These are phyloP conservation scores for Gnaphalium uliginosum DNA, from an alignment of 129 eudicot genomes.

Conservation along the genomic window DNA sequence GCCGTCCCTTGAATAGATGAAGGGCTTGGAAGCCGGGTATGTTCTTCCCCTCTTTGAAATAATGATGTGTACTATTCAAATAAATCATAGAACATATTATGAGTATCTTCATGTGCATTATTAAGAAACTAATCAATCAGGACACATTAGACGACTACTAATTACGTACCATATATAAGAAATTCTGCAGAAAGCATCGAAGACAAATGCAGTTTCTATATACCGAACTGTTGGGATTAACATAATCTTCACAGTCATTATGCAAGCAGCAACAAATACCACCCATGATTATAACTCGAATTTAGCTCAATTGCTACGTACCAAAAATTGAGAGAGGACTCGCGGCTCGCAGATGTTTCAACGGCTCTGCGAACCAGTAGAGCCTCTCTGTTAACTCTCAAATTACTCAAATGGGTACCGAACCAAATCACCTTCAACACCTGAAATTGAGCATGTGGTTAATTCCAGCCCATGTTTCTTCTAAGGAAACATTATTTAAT, in stretches of 20 bases:
- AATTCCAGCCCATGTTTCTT: background rate
- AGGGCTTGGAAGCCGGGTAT: constrained; percentile 57
- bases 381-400: constrained; percentile 48
- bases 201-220: constrained; percentile 75
- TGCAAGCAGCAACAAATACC: constrained; percentile 83
- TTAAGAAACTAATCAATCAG: background rate
- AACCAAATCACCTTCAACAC: constrained; percentile 32
- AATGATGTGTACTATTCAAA: constrained; percentile 77
- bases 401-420: constrained; percentile 25
- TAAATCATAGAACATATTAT: constrained; percentile 23
- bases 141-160: constrained; percentile 6
- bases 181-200: constrained; percentile 72
- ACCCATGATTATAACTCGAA: constrained; percentile 58
- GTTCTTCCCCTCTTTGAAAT: constrained; percentile 85
- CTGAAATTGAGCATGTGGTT: constrained; percentile 25
- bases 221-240: constrained; percentile 62
- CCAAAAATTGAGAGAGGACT: constrained; percentile 56
- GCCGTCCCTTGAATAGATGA: constrained; percentile 78
- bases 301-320: constrained; percentile 13
- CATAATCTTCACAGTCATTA: constrained; percentile 75
- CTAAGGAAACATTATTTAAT: constrained; percentile 10
- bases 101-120: background rate
- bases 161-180: constrained; percentile 68
- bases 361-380: constrained; percentile 56
- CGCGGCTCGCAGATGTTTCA: constrained; percentile 55